Evolutionary conservation across 2,329 filamentous ascomycete species (phyloP).

Genomic region (Xylariaceae sp.): DNA sequence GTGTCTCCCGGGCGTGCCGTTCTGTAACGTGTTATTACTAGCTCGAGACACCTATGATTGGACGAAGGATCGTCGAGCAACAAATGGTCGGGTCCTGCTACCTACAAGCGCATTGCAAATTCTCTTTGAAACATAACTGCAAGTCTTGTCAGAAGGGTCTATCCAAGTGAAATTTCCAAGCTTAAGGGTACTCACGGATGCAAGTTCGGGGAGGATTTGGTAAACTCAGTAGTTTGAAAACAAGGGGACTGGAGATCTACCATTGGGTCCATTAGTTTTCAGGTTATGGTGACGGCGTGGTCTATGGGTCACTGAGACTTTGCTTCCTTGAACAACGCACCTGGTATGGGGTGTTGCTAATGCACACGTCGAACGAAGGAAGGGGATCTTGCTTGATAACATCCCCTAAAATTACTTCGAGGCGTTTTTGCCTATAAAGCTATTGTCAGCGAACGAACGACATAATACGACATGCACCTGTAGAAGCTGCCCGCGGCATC

Average conservation of each 20-base stretch:
- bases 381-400: slow-evolving; percentile 78
- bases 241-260: slow-evolving; percentile 83
- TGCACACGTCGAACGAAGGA: slow-evolving; percentile 65
- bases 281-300: too few species aligned
- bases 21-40: slow-evolving; percentile 7
- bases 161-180: too few species aligned
- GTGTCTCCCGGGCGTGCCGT: slow-evolving; percentile 85
- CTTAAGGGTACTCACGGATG: slow-evolving; percentile 41
- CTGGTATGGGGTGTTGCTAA: slow-evolving; percentile 67
- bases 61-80: neutral
- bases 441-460: too few species aligned
- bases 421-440: slow-evolving; percentile 55
- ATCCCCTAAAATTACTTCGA: slow-evolving; percentile 87
- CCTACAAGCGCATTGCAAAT: slow-evolving; percentile 75
- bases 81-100: neutral
- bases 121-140: slow-evolving; percentile 89
- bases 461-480: too few species aligned
- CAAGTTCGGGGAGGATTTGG: slow-evolving; percentile 73
- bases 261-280: slow-evolving; percentile 67
- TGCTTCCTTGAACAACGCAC: slow-evolving; percentile 1
- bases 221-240: slow-evolving; percentile 83
- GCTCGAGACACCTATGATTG: neutral
- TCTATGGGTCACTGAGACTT: too few species aligned
- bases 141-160: too few species aligned
- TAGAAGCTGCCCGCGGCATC: neutral